phyloP scores from a whole-genome alignment of 352 stramenopile genomes.

The Phytopythium boreale region DNA sequence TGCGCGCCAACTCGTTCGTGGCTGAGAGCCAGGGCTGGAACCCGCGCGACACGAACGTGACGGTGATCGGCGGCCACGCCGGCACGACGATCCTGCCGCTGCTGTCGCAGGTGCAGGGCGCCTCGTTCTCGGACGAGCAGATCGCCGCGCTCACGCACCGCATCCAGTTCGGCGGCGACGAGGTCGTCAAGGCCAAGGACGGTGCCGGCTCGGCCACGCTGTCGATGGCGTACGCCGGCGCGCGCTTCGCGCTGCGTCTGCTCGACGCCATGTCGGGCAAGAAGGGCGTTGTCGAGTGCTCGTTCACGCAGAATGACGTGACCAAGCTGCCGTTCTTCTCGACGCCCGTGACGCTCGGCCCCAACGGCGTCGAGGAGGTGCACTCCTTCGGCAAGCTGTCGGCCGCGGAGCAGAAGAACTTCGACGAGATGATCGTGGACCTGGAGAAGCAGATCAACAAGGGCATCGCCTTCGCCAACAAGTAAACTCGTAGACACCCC shows the following conservation, averaged over 20 bases:
- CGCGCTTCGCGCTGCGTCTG: slow-evolving; percentile 92
- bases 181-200: slow-evolving; percentile 98
- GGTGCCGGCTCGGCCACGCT: slow-evolving; percentile 98
- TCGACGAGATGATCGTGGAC: slow-evolving; percentile 87
- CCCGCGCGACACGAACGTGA: slow-evolving; percentile 82
- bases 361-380: slow-evolving; percentile 95
- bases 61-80: slow-evolving; percentile 98
- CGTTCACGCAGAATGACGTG: slow-evolving; percentile 96
- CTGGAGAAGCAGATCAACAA: slow-evolving; percentile 88
- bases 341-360: slow-evolving; percentile 93
- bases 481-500: slow-evolving; percentile 20
- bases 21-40: slow-evolving; percentile 74
- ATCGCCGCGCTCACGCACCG: slow-evolving; percentile 94
- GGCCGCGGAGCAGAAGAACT: slow-evolving; percentile 81
- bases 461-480: slow-evolving; percentile 84
- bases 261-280: slow-evolving; percentile 94
- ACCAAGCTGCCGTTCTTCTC: slow-evolving; percentile 96
- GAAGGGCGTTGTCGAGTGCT: slow-evolving; percentile 95
- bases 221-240: slow-evolving; percentile 98
- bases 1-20: slow-evolving; percentile 96
- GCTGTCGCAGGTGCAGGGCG: slow-evolving; percentile 94
- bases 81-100: slow-evolving; percentile 99
- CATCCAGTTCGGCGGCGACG: slow-evolving; percentile 93
- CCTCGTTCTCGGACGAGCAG: slow-evolving; percentile 93
- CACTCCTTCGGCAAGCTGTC: slow-evolving; percentile 90